Evolutionary conservation across 2,329 filamentous ascomycete species (phyloP).

Genomic region (Diaporthe velutina): DNA sequence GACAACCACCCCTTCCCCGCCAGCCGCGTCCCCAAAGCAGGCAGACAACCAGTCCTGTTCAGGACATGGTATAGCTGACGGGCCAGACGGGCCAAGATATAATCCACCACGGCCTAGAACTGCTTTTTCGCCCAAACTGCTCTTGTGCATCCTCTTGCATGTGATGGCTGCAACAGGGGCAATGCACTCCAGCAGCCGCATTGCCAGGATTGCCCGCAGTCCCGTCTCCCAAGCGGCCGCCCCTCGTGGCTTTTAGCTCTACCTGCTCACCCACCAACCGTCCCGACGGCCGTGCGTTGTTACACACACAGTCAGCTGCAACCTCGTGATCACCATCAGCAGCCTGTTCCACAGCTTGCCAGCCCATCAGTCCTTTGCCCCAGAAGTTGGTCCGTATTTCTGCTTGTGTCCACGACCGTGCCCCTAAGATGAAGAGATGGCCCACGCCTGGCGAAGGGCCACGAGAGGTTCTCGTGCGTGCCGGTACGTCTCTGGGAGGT

Average conservation of each 20-base stretch:
- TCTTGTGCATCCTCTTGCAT: slow-evolving; percentile 3
- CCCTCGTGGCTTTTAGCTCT: background rate
- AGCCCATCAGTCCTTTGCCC: background rate
- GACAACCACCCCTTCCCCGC: background rate
- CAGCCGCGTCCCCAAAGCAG: background rate
- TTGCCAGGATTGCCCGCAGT: background rate
- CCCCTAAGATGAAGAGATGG: background rate
- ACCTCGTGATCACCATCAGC: background rate
- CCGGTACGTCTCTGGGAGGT: background rate
- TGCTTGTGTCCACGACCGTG: background rate
- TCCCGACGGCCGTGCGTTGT: background rate
- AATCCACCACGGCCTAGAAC: background rate
- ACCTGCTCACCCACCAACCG: background rate
- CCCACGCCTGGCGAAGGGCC: background rate
- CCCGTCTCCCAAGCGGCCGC: slow-evolving; percentile 5
- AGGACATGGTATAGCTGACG: background rate
- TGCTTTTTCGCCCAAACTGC: background rate
- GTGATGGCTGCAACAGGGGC: background rate
- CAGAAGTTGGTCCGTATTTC: background rate
- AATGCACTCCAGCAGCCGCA: background rate
- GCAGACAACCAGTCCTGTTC: background rate
- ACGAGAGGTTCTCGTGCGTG: background rate
- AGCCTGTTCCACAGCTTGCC: background rate
- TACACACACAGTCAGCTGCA: background rate
- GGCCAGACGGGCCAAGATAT: background rate